Conservation (phyloP, 2,329 filamentous ascomycete species). For the Talaromyces sp. region DNA sequence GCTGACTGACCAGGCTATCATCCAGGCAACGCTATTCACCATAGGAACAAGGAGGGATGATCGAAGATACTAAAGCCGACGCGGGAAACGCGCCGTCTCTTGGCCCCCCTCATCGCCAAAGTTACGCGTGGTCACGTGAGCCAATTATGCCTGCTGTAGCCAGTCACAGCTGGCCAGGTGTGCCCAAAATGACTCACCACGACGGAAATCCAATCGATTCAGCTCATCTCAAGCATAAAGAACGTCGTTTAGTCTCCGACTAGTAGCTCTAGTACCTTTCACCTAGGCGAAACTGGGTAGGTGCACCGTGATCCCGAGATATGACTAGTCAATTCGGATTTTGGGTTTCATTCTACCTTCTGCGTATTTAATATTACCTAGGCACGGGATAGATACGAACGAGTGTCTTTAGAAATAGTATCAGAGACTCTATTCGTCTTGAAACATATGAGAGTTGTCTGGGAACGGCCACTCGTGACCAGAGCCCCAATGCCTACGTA, state of each 20-base stretch:
- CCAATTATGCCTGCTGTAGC: conserved; percentile 9
- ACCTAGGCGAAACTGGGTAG: background rate
- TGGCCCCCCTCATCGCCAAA: conserved; percentile 30
- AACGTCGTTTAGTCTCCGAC: background rate
- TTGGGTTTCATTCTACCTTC: background rate
- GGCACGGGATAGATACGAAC: background rate
- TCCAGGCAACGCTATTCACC: background rate
- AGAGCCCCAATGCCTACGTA: background rate
- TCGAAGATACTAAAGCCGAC: background rate
- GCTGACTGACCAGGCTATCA: background rate
- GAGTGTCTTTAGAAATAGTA: background rate
- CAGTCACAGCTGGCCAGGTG: conserved; percentile 1
- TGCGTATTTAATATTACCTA: background rate
- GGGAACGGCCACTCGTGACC: too few relatives aligned
- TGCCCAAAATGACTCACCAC: background rate
- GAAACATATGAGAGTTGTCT: background rate
- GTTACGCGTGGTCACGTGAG: conserved; percentile 34
- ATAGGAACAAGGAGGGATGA: background rate
- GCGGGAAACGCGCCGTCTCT: conserved; percentile 23
- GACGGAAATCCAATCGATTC: background rate
- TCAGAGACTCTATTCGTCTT: background rate
- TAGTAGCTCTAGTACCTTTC: background rate
- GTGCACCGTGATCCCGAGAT: conserved; percentile 7
- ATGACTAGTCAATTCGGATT: conserved; percentile 1
- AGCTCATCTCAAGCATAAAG: background rate